Conservation (phyloP, 306 rosid genomes). For the Vigna angularis region DNA sequence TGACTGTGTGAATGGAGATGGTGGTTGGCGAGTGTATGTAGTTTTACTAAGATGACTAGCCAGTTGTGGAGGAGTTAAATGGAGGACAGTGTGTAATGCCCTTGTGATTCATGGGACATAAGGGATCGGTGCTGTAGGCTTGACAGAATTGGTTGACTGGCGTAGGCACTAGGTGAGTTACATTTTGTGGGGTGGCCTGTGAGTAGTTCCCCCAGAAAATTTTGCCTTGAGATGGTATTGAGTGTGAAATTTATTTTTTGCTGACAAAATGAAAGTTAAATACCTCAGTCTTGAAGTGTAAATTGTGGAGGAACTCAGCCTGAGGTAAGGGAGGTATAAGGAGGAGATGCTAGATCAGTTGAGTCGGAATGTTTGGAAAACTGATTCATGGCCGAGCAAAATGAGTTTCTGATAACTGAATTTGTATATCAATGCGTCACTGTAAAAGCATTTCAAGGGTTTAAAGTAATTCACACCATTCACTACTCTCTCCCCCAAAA, state of each 20-base stretch:
- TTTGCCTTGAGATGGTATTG: slow-evolving; percentile 24
- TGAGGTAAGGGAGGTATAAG: slow-evolving; percentile 22
- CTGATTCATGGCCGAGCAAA: slow-evolving; percentile 3
- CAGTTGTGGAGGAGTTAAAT: slow-evolving; percentile 40
- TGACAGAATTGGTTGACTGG: slow-evolving; percentile 35
- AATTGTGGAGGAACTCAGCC: slow-evolving; percentile 32
- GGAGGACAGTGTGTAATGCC: slow-evolving; percentile 5
- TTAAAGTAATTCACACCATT: slow-evolving; percentile 10
- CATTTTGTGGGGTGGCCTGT: slow-evolving; percentile 39
- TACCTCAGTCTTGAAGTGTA: neutral
- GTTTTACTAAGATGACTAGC: slow-evolving; percentile 25
- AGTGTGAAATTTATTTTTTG: slow-evolving; percentile 33
- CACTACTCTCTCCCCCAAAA: slow-evolving; percentile 25
- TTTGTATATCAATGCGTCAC: slow-evolving; percentile 27
- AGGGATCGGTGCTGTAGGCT: slow-evolving; percentile 27
- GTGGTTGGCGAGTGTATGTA: slow-evolving; percentile 27
- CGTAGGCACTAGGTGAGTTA: slow-evolving; percentile 36
- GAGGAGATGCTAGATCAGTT: slow-evolving; percentile 6
- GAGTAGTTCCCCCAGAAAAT: slow-evolving; percentile 32
- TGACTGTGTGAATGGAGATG: slow-evolving; percentile 32
- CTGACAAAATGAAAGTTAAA: slow-evolving; percentile 20
- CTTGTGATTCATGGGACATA: slow-evolving; percentile 19
- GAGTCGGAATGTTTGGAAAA: slow-evolving; percentile 16
- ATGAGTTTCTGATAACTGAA: slow-evolving; percentile 29
- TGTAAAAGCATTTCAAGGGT: slow-evolving; percentile 26